Evolutionary conservation across 2,329 filamentous ascomycete genomes (phyloP), one percentile per base, ranked within the genome.

Genomic region (Botrytis sinoallii): DNA sequence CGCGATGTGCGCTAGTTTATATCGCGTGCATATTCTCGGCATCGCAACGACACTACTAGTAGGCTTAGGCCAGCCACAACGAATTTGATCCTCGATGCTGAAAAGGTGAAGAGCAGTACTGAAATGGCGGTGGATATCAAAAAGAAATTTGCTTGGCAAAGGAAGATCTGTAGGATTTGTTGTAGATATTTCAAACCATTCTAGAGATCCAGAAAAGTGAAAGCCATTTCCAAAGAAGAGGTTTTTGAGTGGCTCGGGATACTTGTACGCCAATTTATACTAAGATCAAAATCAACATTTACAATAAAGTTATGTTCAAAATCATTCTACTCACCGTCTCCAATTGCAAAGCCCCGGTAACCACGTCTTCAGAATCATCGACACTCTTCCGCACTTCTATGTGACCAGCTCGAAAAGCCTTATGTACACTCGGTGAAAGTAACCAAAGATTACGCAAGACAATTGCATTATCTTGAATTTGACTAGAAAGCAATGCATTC

Each of bases 61-160:
- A 20, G 46, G 25, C 4, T 66, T 48, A 29, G 25, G 46, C 65
- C 22, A 55, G n/a, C 46, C 65, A 29, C 32, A 22, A 29, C 12
- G 4, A 16, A 66, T 66, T n/a, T 66, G 46, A 32, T 66, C 42
- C 44, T 52, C 64, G 25, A 48, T 66, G 22, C 64, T 48, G 20
- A 66, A 48, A 40, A 66, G 64, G 48, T 66, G 42, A 20, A 66
- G 64, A 16, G 42, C 44, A 48, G 40, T 22, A 16, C 29, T 48
- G 29, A 66, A 66, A n/a, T 29, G 64, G 44, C 64, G 44, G 44
- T 66, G 44, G 32, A 52, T 35, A 14, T 52, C 64, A 4, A 66
- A 66, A 6, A 38, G 42, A 38, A 66, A 66, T 14, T 52, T 18
- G 29, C 44, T 66, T 32, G 64, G 64, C 64, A 66, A 66, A 66